Evolutionary conservation across 2,329 filamentous ascomycete species (phyloP), one percentile per base, ranked within the genome.

Genomic region (Exophiala bonariae): DNA sequence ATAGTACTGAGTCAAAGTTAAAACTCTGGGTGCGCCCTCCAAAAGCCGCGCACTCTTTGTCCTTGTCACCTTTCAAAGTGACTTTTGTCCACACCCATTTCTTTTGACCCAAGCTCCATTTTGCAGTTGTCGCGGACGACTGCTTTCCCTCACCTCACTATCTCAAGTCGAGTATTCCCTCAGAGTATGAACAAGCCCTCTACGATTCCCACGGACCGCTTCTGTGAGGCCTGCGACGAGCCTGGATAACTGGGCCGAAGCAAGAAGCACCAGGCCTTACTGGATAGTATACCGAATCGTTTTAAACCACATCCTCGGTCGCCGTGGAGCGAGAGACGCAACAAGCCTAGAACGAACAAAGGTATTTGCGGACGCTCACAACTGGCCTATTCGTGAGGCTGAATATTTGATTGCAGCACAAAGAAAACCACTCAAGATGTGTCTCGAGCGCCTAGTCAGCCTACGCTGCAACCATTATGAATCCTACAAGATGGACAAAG

Each of bases 131-230:
- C 26, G 42, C 23, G 49, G 52, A 52, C 45, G 49, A 49, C 47
- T 49, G 52, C 31, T 47, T 41, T 41, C 23, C 16, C 30, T 39
- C 26, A 26, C 18, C 17, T 45, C 17, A 44, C 18, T 23, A 18
- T 20, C 8, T 47, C 37, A 20, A 23, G 9, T 16, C 31, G 11
- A 22, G 44, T 49, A 11, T 26, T 26, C 23, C 49, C 49, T 54
- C 52, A 58, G 57, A 58, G 50, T 58, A 59, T 59, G 57, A 59
- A 59, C 57, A 58, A 58, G 49, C 56, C 56, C 51, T 58, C 56
- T 18, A 55, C 51, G 30, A 56, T 55, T 35, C 44, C 55, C 32
- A 56, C 55, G 33, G 56, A 55, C 47, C 55, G 56, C 48, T 59
- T 59, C 57, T 57, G 54, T 47, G 57, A 59, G 52, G 56, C 54